A percentile compares a stretch with the other conserved stretches of the same genome.
Conservation (phyloP, 2,329 filamentous ascomycete species). For the Pseudocercospora fijiensis region DNA sequence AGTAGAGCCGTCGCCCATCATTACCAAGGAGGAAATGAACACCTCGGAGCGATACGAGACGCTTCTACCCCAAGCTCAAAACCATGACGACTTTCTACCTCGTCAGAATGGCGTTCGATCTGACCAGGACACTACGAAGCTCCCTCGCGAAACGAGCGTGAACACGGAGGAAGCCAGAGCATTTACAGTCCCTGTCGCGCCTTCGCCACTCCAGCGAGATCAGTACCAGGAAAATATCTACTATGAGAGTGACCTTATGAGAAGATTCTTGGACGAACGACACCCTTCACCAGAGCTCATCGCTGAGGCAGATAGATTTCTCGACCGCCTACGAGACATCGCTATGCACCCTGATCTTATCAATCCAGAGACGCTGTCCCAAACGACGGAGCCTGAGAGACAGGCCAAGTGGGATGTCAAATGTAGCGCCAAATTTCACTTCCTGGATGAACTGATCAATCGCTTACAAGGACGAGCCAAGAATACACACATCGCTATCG, state of each 20-base stretch:
- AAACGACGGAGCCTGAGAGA: constrained; percentile 28
- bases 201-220: constrained; percentile 36
- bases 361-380: constrained; percentile 35
- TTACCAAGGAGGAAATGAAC: constrained; percentile 37
- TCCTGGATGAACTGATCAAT: constrained; percentile 37
- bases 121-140: neutral
- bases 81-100: constrained; percentile 3
- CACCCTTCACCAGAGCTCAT: constrained; percentile 21
- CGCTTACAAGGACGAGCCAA: constrained; percentile 26
- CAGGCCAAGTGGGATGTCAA: constrained; percentile 39
- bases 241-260: constrained; percentile 28
- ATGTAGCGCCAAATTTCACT: constrained; percentile 41
- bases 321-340: constrained; percentile 32
- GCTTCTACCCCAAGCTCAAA: constrained; percentile 32
- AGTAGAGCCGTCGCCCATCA: constrained; percentile 25
- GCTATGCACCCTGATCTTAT: constrained; percentile 39
- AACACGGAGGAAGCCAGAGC: constrained; percentile 23
- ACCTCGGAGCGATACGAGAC: constrained; percentile 39
- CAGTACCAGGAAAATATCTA: constrained; percentile 32
- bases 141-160: constrained; percentile 5
- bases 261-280: constrained; percentile 28
- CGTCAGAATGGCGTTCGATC: constrained; percentile 6
- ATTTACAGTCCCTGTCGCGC: constrained; percentile 34
- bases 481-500: constrained; percentile 34
- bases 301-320: constrained; percentile 28